These are phyloP conservation scores for Aspergillus mulundensis DNA, from an alignment of 495 filamentous ascomycete species.

Conservation along the genomic window DNA sequence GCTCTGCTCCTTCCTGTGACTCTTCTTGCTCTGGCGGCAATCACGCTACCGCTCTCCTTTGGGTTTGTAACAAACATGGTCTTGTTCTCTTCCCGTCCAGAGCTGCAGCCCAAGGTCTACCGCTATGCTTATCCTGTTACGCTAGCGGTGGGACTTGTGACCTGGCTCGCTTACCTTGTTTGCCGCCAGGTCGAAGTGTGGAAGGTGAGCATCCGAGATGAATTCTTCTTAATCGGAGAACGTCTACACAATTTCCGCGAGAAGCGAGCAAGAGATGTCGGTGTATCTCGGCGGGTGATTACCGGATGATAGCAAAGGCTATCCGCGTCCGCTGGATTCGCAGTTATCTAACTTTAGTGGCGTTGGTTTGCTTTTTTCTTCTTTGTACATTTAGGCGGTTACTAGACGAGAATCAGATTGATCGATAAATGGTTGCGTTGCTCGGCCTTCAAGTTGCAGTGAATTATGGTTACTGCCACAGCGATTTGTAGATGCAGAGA, in stretches of 20 bases:
- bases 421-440: not conserved
- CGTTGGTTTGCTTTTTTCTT: not conserved
- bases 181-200: conserved; percentile 62
- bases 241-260: conserved; percentile 89
- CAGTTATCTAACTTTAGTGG: not conserved
- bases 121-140: conserved; percentile 67
- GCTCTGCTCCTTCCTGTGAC: conserved; percentile 73
- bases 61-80: conserved; percentile 43
- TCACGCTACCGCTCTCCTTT: conserved; percentile 54
- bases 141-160: conserved; percentile 44
- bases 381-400: not conserved
- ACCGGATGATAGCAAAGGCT: conserved; percentile 17
- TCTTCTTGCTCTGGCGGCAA: conserved; percentile 52
- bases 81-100: conserved; percentile 36
- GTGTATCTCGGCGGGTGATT: conserved; percentile 37
- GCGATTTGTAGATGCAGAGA: no score
- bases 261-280: conserved; percentile 40
- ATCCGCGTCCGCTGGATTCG: not conserved
- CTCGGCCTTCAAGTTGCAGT: no score
- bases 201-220: conserved; percentile 81
- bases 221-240: conserved; percentile 95
- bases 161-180: conserved; percentile 38
- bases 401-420: not conserved
- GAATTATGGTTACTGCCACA: no score
- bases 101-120: conserved; percentile 55